phyloP scores from a whole-genome alignment of 2,329 filamentous ascomycete genomes.

The Fusarium nanum region DNA sequence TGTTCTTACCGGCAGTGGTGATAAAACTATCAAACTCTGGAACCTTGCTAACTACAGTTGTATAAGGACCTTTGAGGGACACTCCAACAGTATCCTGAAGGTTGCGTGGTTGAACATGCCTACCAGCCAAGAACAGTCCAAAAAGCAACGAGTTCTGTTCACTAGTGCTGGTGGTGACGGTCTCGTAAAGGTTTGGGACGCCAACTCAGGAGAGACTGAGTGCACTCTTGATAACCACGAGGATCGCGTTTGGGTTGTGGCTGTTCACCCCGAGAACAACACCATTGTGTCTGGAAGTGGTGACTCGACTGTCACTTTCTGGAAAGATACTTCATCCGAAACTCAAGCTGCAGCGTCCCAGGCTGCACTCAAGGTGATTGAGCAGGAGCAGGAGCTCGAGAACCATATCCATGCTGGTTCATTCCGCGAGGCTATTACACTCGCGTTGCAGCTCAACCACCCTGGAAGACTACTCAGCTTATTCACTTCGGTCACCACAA shows the following conservation, averaged over 20 bases:
- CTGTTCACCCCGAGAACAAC: constrained; percentile 75
- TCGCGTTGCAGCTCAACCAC: constrained; percentile 94
- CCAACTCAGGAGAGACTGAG: constrained; percentile 83
- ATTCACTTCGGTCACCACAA: constrained; percentile 82
- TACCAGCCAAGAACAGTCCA: constrained; percentile 61
- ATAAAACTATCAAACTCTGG: constrained; percentile 97
- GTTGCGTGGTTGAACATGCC: constrained; percentile 82
- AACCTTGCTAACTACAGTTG: constrained; percentile 92
- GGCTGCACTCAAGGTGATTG: constrained; percentile 81
- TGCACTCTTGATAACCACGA: constrained; percentile 96
- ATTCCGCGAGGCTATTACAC: constrained; percentile 91
- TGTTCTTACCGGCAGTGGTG: constrained; percentile 89
- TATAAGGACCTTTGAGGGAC: constrained; percentile 92
- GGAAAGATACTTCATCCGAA: constrained; percentile 88
- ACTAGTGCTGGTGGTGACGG: constrained; percentile 93
- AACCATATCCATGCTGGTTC: constrained; percentile 91
- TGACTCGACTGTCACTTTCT: constrained; percentile 94
- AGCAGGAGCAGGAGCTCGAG: constrained; percentile 93
- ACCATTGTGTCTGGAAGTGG: constrained; percentile 90
- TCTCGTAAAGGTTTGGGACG: constrained; percentile 96
- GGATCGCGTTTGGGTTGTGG: constrained; percentile 92
- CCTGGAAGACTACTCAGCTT: constrained; percentile 86
- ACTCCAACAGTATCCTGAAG: constrained; percentile 95
- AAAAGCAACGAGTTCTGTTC: constrained; percentile 74
- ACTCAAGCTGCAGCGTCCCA: constrained; percentile 80